Evolutionary conservation across 352 stramenopile species (phyloP).

Genomic region (Globisporangium alternatum): DNA sequence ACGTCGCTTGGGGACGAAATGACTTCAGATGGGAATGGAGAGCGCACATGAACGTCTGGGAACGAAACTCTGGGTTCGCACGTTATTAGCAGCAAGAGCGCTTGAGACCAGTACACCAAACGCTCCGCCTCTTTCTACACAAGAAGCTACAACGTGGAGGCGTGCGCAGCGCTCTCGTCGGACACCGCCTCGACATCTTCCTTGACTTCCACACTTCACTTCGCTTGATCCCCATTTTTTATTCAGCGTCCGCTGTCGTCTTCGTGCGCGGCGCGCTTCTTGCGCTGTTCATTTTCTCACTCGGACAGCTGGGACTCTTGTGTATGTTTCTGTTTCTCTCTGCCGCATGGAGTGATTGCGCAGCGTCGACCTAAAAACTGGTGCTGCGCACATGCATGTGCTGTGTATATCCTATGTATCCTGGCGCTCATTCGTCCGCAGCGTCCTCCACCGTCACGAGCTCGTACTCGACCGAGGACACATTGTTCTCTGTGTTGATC

Average conservation of each 20-base stretch:
- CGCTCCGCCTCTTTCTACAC: not conserved
- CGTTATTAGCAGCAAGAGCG: not conserved
- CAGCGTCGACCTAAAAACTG: constrained; percentile 7
- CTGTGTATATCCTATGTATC: constrained; percentile 9
- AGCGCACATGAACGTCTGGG: not conserved
- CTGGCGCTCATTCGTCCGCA: constrained; percentile 29
- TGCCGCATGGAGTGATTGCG: constrained; percentile 1
- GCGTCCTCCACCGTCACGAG: constrained; percentile 71
- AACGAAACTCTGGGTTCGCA: not conserved
- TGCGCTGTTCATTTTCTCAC: not conserved
- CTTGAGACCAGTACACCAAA: not conserved
- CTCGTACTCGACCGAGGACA: constrained; percentile 83
- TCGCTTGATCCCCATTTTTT: not conserved
- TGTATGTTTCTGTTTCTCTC: constrained; percentile 13
- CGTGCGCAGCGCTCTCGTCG: too few relatives aligned
- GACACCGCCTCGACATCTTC: not conserved
- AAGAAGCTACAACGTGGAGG: not conserved
- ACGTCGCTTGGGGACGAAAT: too few relatives aligned
- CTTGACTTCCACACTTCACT: not conserved
- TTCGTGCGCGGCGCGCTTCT: not conserved
- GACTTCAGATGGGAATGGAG: too few relatives aligned
- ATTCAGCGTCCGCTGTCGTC: not conserved
- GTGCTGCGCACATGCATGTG: constrained; percentile 6
- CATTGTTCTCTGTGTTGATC: constrained; percentile 63
- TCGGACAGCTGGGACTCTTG: not conserved